These are phyloP conservation scores for Hortiboletus flavorubellus DNA, from an alignment of 768 basidiomycete species.

Conservation along the genomic window DNA sequence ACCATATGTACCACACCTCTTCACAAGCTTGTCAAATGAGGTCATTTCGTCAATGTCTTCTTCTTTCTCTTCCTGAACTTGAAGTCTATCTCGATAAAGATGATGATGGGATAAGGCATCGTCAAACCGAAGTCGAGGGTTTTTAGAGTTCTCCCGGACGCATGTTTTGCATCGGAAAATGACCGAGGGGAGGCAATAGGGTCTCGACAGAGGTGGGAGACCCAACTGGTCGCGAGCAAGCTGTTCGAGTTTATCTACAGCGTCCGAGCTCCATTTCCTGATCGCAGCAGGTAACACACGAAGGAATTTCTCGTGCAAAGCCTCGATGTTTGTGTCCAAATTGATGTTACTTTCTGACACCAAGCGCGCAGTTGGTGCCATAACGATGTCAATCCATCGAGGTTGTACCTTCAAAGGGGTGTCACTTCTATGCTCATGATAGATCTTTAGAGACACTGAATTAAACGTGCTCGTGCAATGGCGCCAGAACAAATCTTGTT, in stretches of 20 bases:
- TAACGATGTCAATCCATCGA: slow-evolving; percentile 1
- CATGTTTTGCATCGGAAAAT: slow-evolving; percentile 12
- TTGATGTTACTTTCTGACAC: background rate
- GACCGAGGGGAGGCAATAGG: slow-evolving; percentile 3
- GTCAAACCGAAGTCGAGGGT: background rate
- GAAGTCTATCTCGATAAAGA: background rate
- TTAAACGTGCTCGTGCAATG: no score
- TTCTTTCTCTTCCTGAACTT: no score
- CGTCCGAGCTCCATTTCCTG: slow-evolving; percentile 7
- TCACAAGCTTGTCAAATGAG: background rate
- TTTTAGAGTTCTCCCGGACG: background rate
- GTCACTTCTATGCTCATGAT: background rate
- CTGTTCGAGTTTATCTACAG: slow-evolving; percentile 9
- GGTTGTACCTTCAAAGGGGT: background rate
- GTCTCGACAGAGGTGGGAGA: slow-evolving; percentile 2
- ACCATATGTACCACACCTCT: background rate
- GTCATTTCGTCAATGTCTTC: background rate
- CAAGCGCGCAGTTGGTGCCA: background rate
- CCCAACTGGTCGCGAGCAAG: background rate
- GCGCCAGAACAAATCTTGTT: background rate
- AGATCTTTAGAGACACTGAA: background rate
- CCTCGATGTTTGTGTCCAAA: background rate
- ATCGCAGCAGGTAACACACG: background rate
- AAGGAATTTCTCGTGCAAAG: background rate
- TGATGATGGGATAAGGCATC: slow-evolving; percentile 5